Evolutionary conservation across 2,329 filamentous ascomycete species (phyloP).

Genomic region (Septoria petroselini): DNA sequence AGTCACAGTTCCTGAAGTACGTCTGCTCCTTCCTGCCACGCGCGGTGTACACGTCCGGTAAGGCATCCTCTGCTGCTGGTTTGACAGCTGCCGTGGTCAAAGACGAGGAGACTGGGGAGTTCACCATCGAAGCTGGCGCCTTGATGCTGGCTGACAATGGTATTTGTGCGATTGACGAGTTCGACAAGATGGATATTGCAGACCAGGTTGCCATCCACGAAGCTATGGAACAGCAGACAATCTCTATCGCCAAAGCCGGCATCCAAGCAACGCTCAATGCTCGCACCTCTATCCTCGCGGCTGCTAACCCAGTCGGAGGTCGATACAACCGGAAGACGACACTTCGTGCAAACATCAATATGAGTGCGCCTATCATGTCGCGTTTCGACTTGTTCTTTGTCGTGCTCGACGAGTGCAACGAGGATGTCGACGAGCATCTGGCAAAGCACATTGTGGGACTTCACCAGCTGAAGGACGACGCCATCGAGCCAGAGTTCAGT

Average conservation of each 20-base stretch:
- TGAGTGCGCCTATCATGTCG: constrained; percentile 98
- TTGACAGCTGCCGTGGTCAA: constrained; percentile 95
- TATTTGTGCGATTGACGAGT: constrained; percentile 97
- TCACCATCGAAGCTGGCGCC: constrained; percentile 96
- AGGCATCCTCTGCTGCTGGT: constrained; percentile 95
- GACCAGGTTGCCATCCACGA: constrained; percentile 99
- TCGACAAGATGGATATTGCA: constrained; percentile 98
- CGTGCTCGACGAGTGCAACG: constrained; percentile 93
- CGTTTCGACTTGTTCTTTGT: constrained; percentile 99
- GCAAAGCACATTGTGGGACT: constrained; percentile 93
- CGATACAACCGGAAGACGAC: constrained; percentile 97
- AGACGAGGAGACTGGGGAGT: constrained; percentile 97
- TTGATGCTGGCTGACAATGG: constrained; percentile 96
- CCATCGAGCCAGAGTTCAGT: constrained; percentile 87
- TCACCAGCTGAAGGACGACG: constrained; percentile 87
- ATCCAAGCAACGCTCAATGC: constrained; percentile 98
- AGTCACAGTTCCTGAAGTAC: constrained; percentile 98
- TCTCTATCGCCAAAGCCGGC: constrained; percentile 96
- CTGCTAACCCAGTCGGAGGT: constrained; percentile 91
- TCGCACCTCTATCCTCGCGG: constrained; percentile 89
- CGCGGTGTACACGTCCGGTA: constrained; percentile 95
- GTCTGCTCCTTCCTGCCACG: constrained; percentile 95
- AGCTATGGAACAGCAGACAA: constrained; percentile 99
- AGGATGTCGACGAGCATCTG: constrained; percentile 82
- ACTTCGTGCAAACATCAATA: constrained; percentile 92